Evolutionary conservation across 176 grass and related monocot species (phyloP).

Genomic region (Carex kokanica): DNA sequence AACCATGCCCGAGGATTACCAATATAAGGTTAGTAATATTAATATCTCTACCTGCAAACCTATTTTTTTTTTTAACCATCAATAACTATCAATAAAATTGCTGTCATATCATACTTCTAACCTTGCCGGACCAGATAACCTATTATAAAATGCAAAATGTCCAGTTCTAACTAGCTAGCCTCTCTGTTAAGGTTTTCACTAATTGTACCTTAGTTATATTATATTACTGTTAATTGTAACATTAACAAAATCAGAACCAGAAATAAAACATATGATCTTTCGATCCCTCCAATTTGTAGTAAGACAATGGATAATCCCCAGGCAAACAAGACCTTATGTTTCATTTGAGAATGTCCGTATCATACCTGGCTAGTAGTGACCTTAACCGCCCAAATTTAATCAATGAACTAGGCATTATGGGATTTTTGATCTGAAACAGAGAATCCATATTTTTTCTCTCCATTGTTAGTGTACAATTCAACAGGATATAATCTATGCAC

Average conservation of each 20-base stretch:
- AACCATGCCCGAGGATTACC: conserved; percentile 37
- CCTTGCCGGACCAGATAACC: no score
- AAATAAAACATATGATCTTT: not conserved
- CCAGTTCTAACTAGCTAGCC: no score
- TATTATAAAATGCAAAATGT: no score
- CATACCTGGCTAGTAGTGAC: not conserved
- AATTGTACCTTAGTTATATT: not conserved
- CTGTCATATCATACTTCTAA: not conserved
- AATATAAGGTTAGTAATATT: conserved; percentile 43
- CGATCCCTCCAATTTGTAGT: not conserved
- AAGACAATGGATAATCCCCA: not conserved
- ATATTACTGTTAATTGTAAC: not conserved
- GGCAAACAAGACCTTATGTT: not conserved
- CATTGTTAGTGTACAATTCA: not conserved
- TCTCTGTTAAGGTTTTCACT: no score
- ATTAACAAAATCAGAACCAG: not conserved
- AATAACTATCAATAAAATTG: not conserved
- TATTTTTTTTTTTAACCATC: not conserved
- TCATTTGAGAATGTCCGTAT: not conserved
- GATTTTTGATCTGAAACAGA: not conserved
- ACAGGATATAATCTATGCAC: not conserved
- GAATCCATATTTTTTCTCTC: not conserved
- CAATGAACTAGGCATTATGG: not conserved
- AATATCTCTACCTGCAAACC: not conserved
- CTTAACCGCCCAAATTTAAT: not conserved